Percentiles rank a stretch among this genome's conserved stretches.
Conservation (phyloP, 2,329 filamentous ascomycete species). For the Anisogramma anomala region DNA sequence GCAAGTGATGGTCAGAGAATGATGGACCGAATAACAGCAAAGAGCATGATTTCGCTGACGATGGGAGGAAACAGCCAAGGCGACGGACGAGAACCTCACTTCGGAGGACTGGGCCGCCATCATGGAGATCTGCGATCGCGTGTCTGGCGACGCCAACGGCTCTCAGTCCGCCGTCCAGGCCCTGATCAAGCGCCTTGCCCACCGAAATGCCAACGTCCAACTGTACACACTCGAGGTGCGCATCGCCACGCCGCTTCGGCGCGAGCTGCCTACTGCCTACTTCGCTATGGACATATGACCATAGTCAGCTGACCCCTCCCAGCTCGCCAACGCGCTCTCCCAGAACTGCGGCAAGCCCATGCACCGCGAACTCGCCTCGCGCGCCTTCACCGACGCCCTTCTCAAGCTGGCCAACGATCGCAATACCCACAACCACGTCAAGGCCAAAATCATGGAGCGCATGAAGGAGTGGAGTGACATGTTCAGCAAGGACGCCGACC, state of each 20-base stretch:
- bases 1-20: neutral
- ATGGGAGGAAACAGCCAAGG: conserved; percentile 41
- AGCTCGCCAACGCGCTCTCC: conserved; percentile 81
- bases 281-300: conserved; percentile 2
- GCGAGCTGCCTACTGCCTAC: neutral
- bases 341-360: conserved; percentile 83
- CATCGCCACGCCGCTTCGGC: conserved; percentile 1
- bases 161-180: conserved; percentile 79
- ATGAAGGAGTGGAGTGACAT: conserved; percentile 96
- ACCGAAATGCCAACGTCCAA: conserved; percentile 92
- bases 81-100: conserved; percentile 96
- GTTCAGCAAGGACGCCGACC: conserved; percentile 78
- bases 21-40: neutral
- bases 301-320: conserved; percentile 13
- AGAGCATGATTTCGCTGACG: conserved; percentile 1
- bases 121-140: conserved; percentile 52
- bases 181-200: conserved; percentile 82
- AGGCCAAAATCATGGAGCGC: conserved; percentile 89
- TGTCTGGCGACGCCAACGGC: conserved; percentile 41
- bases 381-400: conserved; percentile 88
- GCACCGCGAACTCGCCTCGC: conserved; percentile 80
- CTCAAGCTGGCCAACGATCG: conserved; percentile 83
- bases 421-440: conserved; percentile 93
- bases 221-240: conserved; percentile 79
- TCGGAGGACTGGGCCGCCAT: conserved; percentile 61